Evolutionary conservation across 179 eudicot species (phyloP), one percentile per base, ranked within the genome.

Genomic region (Carnegiea gigantea): DNA sequence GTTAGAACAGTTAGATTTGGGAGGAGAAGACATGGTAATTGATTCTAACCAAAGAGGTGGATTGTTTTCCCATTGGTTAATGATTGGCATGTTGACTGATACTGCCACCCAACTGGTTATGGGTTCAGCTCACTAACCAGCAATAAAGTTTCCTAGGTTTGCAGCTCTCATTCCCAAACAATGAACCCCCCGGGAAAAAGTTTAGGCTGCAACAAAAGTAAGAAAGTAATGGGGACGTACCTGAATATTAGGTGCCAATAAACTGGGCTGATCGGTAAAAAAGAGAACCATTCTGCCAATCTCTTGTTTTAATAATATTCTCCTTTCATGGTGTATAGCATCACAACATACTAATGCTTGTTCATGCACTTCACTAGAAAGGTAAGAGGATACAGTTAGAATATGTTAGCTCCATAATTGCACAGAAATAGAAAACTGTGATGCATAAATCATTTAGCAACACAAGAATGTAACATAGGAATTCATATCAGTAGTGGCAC

Each of bases 161-260:
- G 4, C 70, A 44, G 64, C 60, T 44, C 70, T 57, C 46, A 10
- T 21, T 62, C 40, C 73, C 30, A 78, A 33, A 36, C 4, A 78
- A 77, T 15, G n/a, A 28, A 78, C 44, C 73, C 44, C 24, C 65
- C 26, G 10, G 20, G 8, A 26, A 67, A 67, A 60, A 60, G n/a
- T 6, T 10, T 4, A 67, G 4, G 38, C 90, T 90, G 90, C 73
- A 76, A 75, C 26, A 82, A 78, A 75, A 75, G 82, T 7, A 21
- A 76, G 53, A 67, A 60, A 78, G 28, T 40, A 48, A 44, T 53
- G 43, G 12, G 67, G 20, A 85, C 43, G 65, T 83, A 94, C 99
- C 98, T 97, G 99, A 86, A 97, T 93, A 81, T 97, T 97, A 43
- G 99, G 99, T 86, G 99, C 99, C 85, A 97, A 87, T 71, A 97